Base-by-base conservation (phyloP, 164 flowering plant genomes). In the Chloranthus sessilifolius region DNA sequence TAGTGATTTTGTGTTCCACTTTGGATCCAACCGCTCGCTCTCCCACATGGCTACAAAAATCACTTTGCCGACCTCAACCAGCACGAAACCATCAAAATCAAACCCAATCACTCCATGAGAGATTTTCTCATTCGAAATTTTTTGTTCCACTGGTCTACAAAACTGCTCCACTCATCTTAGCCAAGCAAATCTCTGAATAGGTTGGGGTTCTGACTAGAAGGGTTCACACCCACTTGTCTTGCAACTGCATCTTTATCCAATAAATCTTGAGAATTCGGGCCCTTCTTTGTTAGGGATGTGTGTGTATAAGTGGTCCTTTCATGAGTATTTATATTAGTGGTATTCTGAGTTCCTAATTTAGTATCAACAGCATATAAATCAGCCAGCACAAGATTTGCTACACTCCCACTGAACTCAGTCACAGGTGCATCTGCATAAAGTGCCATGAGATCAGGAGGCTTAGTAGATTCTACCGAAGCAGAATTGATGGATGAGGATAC, bases 141-240 rank as follows among this genome's bases (percentile, higher is more conserved):
- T n/a, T n/a, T n/a, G n/a, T n/a, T n/a, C n/a, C n/a, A n/a, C n/a
- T n/a, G n/a, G n/a, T n/a, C n/a, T n/a, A n/a, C n/a, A n/a, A n/a
- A n/a, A n/a, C n/a, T n/a, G n/a, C n/a, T 23, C 15, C 29, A 12
- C 41, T 37, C 7, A n/a, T 37, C 16, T 69, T 59, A 91, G 69
- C 95, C 86, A 39, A 91, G 85, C 74, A 91, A 76, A 62, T 91
- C 98, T 55, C 63, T 85, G 73, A 91, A 91, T 58, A 91, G 66
- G 69, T 79, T 83, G 2, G 98, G 98, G 73, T 88, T 91, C 55
- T 69, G 83, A 66, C 74, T 77, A 12, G 87, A 58, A 7, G 99
- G 99, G 29, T 62, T 85, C 51, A 89, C 95, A 7, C 99, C 99
- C 78, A 86, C 67, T 64, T 89, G 97, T 63, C 99, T 82, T 27